phyloP scores from a whole-genome alignment of 768 basidiomycete species.

The Amanita fuliginea region DNA sequence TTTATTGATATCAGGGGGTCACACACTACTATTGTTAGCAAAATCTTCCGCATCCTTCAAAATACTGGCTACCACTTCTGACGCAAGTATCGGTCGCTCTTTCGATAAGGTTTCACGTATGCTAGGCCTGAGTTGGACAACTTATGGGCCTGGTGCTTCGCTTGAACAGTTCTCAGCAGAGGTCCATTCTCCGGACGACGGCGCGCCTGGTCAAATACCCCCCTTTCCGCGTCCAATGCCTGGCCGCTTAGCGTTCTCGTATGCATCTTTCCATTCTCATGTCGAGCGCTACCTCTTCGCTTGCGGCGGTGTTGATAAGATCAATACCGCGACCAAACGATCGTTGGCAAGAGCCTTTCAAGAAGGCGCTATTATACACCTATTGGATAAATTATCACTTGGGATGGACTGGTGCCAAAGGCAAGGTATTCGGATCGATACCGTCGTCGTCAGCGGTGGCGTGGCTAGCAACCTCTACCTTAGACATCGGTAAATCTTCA shows the following conservation, averaged over 20 bases:
- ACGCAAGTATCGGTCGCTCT: conserved; percentile 67
- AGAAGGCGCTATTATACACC: conserved; percentile 53
- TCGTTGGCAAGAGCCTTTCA: conserved; percentile 68
- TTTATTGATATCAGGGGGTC: conserved; percentile 87
- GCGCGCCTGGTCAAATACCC: conserved; percentile 16
- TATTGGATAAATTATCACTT: conserved; percentile 62
- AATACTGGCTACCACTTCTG: conserved; percentile 63
- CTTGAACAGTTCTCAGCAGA: conserved; percentile 60
- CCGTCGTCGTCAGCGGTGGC: conserved; percentile 83
- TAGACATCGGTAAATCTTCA: conserved; percentile 40
- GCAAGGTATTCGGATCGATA: conserved; percentile 31
- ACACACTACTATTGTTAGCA: conserved; percentile 80
- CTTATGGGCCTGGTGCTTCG: conserved; percentile 65
- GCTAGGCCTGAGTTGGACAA: conserved; percentile 54
- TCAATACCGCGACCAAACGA: conserved; percentile 27
- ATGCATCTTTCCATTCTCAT: conserved; percentile 61
- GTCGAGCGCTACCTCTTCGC: conserved; percentile 46
- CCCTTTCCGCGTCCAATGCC: conserved; percentile 38
- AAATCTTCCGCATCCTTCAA: conserved; percentile 44
- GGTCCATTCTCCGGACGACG: conserved; percentile 13
- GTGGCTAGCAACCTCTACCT: conserved; percentile 82
- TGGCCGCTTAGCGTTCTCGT: conserved; percentile 63
- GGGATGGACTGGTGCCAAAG: conserved; percentile 34
- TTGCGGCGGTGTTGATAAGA: conserved; percentile 27
- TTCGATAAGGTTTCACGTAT: conserved; percentile 78